These are phyloP conservation scores for Carex sylvatica DNA, from an alignment of 202 grass and related monocot genomes.

Conservation along the genomic window DNA sequence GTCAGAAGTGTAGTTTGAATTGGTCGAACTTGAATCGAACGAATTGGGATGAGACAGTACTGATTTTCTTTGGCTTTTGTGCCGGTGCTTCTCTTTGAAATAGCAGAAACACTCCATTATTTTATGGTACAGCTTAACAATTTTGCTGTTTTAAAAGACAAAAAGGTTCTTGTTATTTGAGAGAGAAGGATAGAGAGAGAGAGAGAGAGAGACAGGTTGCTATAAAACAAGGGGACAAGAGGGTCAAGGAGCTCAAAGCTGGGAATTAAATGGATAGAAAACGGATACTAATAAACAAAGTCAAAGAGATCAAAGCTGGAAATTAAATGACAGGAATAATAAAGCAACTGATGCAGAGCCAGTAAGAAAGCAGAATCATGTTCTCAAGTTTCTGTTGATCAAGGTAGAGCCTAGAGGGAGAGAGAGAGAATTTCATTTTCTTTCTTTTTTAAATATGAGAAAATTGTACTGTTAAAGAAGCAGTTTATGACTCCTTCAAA, in stretches of 20 bases:
- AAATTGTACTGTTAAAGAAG: background rate
- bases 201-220: background rate
- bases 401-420: constrained; percentile 1
- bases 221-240: background rate
- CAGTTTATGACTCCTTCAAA: background rate
- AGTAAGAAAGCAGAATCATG: constrained; percentile 12
- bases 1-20: constrained; percentile 35
- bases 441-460: background rate
- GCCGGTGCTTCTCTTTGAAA: constrained; percentile 14
- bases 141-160: background rate
- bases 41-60: background rate
- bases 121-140: constrained; percentile 5
- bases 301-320: constrained; percentile 16
- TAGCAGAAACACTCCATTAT: constrained; percentile 33
- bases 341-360: constrained; percentile 3
- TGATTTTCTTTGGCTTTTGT: constrained; percentile 28
- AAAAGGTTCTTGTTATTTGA: background rate
- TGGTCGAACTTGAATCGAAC: constrained; percentile 29
- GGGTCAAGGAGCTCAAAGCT: background rate
- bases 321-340: background rate
- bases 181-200: background rate
- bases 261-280: constrained; percentile 2
- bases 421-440: background rate
- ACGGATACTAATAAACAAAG: background rate
- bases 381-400: constrained; percentile 20